These are phyloP conservation scores for Rhodotorula sp. DNA, from an alignment of 1,284 basidiomycete species.

Conservation along the genomic window DNA sequence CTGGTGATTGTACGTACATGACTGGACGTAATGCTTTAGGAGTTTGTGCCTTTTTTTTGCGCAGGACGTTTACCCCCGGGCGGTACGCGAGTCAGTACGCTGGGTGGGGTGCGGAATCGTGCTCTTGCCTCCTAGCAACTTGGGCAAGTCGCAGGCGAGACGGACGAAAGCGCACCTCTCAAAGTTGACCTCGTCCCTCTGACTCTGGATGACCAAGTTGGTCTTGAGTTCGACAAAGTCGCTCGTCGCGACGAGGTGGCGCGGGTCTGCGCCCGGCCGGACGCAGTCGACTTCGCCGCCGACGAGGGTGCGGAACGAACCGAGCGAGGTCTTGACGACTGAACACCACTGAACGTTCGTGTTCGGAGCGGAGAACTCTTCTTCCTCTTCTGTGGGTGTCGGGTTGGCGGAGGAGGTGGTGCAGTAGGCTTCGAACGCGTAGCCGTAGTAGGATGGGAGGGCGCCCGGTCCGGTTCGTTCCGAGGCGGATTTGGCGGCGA, in stretches of 20 bases:
- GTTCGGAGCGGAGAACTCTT: conserved; percentile 74
- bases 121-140: too few relatives aligned
- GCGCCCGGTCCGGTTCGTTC: conserved; percentile 19
- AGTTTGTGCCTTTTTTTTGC: conserved; percentile 61
- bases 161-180: conserved; percentile 62
- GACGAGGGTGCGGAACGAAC: conserved; percentile 73
- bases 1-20: conserved; percentile 59
- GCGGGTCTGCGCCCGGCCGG: conserved; percentile 14
- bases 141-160: background rate
- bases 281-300: conserved; percentile 93
- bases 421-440: conserved; percentile 84
- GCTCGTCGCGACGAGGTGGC: conserved; percentile 30
- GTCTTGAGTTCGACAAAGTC: conserved; percentile 89
- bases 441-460: conserved; percentile 56
- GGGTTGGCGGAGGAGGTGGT: conserved; percentile 59
- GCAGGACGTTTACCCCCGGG: too few relatives aligned
- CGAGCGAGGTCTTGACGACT: conserved; percentile 85
- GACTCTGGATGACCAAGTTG: conserved; percentile 70
- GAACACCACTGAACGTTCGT: conserved; percentile 96
- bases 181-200: conserved; percentile 70
- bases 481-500: conserved; percentile 23
- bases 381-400: background rate
- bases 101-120: too few relatives aligned
- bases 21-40: conserved; percentile 94
- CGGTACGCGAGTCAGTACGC: too few relatives aligned